A percentile compares a stretch with the other conserved stretches of the same genome.
Conservation (phyloP, 2,329 filamentous ascomycete species). For the Dactylellina sp. region DNA sequence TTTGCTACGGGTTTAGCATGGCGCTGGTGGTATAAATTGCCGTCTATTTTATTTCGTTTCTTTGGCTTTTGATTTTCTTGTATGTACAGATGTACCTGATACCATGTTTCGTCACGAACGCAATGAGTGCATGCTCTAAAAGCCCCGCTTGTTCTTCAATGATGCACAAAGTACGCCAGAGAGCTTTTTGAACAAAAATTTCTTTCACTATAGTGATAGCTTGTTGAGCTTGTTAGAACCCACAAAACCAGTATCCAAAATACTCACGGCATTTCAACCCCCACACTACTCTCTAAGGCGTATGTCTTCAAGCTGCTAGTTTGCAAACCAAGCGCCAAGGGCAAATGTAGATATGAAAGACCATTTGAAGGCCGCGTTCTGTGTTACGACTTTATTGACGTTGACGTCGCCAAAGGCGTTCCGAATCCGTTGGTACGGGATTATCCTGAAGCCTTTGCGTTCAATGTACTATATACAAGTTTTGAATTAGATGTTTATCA, state of each 20-base stretch:
- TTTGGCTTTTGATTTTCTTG: conserved; percentile 1
- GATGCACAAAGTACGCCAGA: neutral
- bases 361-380: conserved; percentile 44
- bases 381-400: neutral
- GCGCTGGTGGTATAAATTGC: conserved; percentile 51
- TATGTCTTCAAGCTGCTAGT: conserved; percentile 23
- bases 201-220: too few species aligned
- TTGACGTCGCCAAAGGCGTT: conserved; percentile 4
- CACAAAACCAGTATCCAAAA: too few species aligned
- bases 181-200: neutral
- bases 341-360: conserved; percentile 38
- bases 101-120: conserved; percentile 7
- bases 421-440: conserved; percentile 18
- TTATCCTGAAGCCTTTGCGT: conserved; percentile 23
- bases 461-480: conserved; percentile 28
- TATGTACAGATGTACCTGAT: conserved; percentile 22
- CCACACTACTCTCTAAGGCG: neutral
- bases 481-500: too few species aligned
- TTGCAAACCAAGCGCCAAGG: conserved; percentile 52
- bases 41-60: conserved; percentile 6
- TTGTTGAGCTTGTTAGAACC: neutral
- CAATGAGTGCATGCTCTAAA: neutral
- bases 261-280: conserved; percentile 4
- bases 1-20: conserved; percentile 40
- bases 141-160: neutral